Conservation (phyloP, 768 basidiomycete genomes). For the Naganishia antarctica region DNA sequence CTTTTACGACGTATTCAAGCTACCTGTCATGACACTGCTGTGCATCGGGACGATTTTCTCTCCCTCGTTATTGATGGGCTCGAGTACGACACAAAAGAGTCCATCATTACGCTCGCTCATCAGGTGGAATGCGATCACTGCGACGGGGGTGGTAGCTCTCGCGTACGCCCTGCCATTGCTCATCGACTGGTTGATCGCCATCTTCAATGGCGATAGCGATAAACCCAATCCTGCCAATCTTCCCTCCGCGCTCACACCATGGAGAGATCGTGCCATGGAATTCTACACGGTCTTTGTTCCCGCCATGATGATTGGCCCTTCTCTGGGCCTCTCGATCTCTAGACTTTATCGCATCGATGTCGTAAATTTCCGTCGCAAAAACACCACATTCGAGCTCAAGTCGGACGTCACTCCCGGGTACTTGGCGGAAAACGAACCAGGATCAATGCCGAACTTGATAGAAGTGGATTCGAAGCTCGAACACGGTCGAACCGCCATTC, state of each 20-base stretch:
- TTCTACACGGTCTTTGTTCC: conserved; percentile 10
- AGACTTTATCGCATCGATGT: conserved; percentile 6
- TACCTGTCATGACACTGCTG: background rate
- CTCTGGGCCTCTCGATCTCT: background rate
- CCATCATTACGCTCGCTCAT: background rate
- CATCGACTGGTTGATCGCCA: background rate
- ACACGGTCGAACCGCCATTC: background rate
- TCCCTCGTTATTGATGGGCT: conserved; percentile 3
- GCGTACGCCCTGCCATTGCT: background rate
- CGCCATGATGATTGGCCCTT: background rate
- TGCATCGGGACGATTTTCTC: conserved; percentile 1
- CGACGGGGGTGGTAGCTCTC: background rate
- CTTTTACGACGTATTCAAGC: background rate
- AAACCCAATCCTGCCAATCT: background rate
- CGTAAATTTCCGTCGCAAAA: background rate
- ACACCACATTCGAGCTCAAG: background rate
- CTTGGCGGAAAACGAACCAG: background rate
- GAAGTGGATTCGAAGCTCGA: background rate
- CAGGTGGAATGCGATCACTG: background rate
- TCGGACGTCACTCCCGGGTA: background rate
- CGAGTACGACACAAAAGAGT: background rate
- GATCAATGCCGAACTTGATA: background rate
- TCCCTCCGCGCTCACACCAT: background rate
- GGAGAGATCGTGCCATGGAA: background rate
- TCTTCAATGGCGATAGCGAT: background rate